phyloP scores from a whole-genome alignment of 139 green algal species.

The Chlamydomonas sphaeroides region DNA sequence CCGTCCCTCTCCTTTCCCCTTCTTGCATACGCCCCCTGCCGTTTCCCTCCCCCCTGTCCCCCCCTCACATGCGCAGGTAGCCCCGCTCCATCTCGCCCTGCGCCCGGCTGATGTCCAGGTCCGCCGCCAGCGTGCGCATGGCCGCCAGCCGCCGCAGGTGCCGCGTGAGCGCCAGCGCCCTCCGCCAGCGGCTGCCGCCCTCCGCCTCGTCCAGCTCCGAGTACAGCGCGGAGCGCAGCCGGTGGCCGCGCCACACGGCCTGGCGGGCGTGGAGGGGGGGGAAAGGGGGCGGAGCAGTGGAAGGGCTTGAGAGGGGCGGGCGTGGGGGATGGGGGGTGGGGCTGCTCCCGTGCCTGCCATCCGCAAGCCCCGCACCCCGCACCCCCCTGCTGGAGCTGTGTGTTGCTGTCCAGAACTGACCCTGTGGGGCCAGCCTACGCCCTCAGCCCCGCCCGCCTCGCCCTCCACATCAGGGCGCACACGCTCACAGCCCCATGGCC shows the following conservation, averaged over 20 bases:
- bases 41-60: not conserved
- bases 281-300: not conserved
- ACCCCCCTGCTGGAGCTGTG: too few species aligned
- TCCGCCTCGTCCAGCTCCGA: not conserved
- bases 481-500: too few species aligned
- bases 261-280: not conserved
- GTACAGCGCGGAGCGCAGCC: not conserved
- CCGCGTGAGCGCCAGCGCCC: not conserved
- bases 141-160: slow-evolving; percentile 21
- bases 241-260: slow-evolving; percentile 29
- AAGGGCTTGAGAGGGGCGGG: not conserved
- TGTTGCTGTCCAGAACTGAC: too few species aligned
- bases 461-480: too few species aligned
- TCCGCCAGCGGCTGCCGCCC: slow-evolving; percentile 13
- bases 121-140: slow-evolving; percentile 31
- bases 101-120: slow-evolving; percentile 35
- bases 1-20: too few species aligned
- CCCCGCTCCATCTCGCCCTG: not conserved
- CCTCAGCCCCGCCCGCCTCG: too few species aligned
- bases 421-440: too few species aligned
- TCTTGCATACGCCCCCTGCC: too few species aligned
- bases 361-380: too few species aligned
- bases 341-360: too few species aligned
- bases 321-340: too few species aligned
- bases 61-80: not conserved